Percentiles rank a stretch among this genome's conserved stretches.
Evolutionary conservation across 129 eudicot species (phyloP).

Genomic region (Ambrosia artemisiifolia): DNA sequence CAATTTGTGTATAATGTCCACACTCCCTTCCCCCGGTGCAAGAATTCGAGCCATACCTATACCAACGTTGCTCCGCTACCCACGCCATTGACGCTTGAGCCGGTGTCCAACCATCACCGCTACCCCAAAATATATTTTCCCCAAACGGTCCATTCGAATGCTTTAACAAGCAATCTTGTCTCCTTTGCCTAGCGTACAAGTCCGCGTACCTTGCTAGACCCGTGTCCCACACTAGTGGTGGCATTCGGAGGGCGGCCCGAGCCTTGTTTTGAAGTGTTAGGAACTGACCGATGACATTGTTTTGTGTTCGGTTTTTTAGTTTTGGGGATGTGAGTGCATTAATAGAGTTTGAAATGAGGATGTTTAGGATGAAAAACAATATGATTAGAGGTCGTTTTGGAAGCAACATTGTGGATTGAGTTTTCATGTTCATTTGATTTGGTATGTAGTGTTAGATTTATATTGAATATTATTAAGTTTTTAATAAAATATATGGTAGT

Average conservation of each 20-base stretch:
- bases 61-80: conserved; percentile 39
- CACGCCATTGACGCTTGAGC: conserved; percentile 33
- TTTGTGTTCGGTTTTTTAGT: neutral
- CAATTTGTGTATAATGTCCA: conserved; percentile 51
- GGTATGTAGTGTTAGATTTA: conserved; percentile 23
- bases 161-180: conserved; percentile 40
- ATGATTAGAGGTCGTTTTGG: conserved; percentile 26
- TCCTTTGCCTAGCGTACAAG: conserved; percentile 41
- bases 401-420: conserved; percentile 27
- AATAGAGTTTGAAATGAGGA: conserved; percentile 31
- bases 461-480: conserved; percentile 8
- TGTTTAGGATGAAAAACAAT: conserved; percentile 17
- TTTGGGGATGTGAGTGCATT: conserved; percentile 24
- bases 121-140: conserved; percentile 55
- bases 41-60: conserved; percentile 34
- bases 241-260: conserved; percentile 40
- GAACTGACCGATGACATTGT: conserved; percentile 33
- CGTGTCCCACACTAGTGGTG: conserved; percentile 60
- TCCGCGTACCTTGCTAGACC: conserved; percentile 43
- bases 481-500: conserved; percentile 12
- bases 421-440: conserved; percentile 17
- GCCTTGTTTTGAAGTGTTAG: conserved; percentile 60
- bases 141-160: conserved; percentile 48
- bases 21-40: conserved; percentile 41
- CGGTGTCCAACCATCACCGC: conserved; percentile 48